Conservation (phyloP, 2,329 filamentous ascomycete genomes). For the Blastomyces gilchristii region DNA sequence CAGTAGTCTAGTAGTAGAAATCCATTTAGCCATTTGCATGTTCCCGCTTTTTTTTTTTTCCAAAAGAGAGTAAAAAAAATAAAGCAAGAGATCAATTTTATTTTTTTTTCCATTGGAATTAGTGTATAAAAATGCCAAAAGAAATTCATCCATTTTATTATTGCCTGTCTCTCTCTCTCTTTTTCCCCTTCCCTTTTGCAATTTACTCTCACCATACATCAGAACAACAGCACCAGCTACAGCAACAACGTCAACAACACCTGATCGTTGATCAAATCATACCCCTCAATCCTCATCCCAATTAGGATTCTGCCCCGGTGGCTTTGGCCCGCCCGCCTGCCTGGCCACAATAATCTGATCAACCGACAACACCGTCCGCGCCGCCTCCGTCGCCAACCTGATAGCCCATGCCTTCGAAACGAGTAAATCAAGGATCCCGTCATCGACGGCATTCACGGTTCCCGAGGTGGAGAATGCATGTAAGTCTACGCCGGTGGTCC, state of each 20-base stretch:
- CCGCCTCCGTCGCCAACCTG: slow-evolving; percentile 89
- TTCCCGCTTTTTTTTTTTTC: not conserved
- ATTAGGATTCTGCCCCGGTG: slow-evolving; percentile 80
- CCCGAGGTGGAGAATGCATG: slow-evolving; percentile 77
- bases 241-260: not conserved
- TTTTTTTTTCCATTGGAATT: slow-evolving; percentile 1
- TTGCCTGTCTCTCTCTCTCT: not conserved
- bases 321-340: slow-evolving; percentile 95
- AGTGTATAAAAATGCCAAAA: not conserved
- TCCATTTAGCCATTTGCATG: not conserved
- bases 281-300: slow-evolving; percentile 54
- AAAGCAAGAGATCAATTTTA: not conserved
- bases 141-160: not conserved
- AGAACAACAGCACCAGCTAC: not conserved
- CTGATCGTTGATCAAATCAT: not conserved
- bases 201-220: not conserved
- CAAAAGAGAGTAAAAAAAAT: not conserved
- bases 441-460: slow-evolving; percentile 71
- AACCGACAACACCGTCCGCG: slow-evolving; percentile 84
- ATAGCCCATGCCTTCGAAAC: slow-evolving; percentile 94
- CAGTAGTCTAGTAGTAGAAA: not conserved
- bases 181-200: not conserved
- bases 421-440: slow-evolving; percentile 86
- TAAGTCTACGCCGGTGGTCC: slow-evolving; percentile 88
- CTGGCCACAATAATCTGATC: slow-evolving; percentile 98